These are phyloP conservation scores for Vicia sativa DNA, from an alignment of 306 rosid genomes.

Conservation along the genomic window DNA sequence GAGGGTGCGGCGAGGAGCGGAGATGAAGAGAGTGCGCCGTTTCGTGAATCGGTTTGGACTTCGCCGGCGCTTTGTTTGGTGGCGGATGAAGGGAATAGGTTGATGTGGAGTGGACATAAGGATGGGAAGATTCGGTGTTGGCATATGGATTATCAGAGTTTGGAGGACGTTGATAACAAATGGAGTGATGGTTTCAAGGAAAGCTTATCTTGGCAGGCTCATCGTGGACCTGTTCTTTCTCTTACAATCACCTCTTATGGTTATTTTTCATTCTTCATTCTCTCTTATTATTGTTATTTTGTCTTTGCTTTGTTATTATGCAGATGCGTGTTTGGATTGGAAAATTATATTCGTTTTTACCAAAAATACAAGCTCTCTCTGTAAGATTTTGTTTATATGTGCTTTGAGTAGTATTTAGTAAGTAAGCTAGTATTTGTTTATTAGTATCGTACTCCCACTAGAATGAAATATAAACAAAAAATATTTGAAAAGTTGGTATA, in stretches of 20 bases:
- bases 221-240: slow-evolving; percentile 64
- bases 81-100: slow-evolving; percentile 64
- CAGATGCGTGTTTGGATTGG: slow-evolving; percentile 9
- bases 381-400: slow-evolving; percentile 24
- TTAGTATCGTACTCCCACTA: background rate
- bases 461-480: no score
- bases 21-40: slow-evolving; percentile 76
- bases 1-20: slow-evolving; percentile 36
- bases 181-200: slow-evolving; percentile 53
- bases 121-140: slow-evolving; percentile 88
- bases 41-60: slow-evolving; percentile 60
- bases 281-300: slow-evolving; percentile 16
- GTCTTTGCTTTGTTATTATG: background rate
- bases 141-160: slow-evolving; percentile 53
- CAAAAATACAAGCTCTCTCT: background rate
- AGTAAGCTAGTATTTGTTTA: background rate
- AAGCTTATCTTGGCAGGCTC: slow-evolving; percentile 61
- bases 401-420: background rate
- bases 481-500: no score
- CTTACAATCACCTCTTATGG: slow-evolving; percentile 51
- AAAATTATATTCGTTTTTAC: background rate
- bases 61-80: slow-evolving; percentile 76
- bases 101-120: slow-evolving; percentile 88
- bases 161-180: slow-evolving; percentile 29
- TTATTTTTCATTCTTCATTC: slow-evolving; percentile 22